Conservation (phyloP, 2,329 filamentous ascomycete genomes). For the Cladosporium velox region DNA sequence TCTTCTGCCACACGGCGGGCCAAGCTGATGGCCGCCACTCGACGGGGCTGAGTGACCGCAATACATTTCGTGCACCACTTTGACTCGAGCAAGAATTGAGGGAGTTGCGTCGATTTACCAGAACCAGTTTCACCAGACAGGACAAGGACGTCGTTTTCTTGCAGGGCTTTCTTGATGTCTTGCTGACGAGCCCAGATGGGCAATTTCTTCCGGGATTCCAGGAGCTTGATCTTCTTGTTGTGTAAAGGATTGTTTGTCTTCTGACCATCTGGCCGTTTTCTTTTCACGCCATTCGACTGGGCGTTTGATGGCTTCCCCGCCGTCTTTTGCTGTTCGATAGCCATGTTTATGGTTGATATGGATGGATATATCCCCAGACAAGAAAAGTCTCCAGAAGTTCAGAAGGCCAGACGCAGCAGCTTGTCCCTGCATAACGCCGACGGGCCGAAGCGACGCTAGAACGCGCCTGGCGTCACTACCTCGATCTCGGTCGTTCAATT, state of each 20-base stretch:
- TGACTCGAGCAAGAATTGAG: conserved; percentile 81
- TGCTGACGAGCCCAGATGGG: conserved; percentile 78
- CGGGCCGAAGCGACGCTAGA: conserved; percentile 13
- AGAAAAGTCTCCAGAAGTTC: conserved; percentile 20
- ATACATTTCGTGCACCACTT: conserved; percentile 84
- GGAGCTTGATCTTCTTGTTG: conserved; percentile 31
- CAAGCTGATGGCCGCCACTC: conserved; percentile 89
- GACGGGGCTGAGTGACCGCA: conserved; percentile 89
- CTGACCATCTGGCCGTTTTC: conserved; percentile 21
- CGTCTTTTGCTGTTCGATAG: background rate
- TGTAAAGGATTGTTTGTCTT: conserved; percentile 23
- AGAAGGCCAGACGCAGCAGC: background rate
- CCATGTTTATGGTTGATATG: background rate
- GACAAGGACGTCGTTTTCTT: conserved; percentile 69
- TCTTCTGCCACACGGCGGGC: conserved; percentile 87
- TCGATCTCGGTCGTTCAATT: conserved; percentile 1
- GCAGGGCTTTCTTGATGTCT: conserved; percentile 67
- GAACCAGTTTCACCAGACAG: conserved; percentile 93
- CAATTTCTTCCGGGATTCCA: conserved; percentile 60
- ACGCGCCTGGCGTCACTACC: conserved; percentile 11
- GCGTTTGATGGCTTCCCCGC: background rate
- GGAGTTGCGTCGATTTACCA: conserved; percentile 94
- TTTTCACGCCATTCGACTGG: conserved; percentile 24
- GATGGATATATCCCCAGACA: background rate
- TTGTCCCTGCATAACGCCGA: conserved; percentile 10